Conservation (phyloP, 2,329 filamentous ascomycete species). For the Aspergillus quadrilineatus region DNA sequence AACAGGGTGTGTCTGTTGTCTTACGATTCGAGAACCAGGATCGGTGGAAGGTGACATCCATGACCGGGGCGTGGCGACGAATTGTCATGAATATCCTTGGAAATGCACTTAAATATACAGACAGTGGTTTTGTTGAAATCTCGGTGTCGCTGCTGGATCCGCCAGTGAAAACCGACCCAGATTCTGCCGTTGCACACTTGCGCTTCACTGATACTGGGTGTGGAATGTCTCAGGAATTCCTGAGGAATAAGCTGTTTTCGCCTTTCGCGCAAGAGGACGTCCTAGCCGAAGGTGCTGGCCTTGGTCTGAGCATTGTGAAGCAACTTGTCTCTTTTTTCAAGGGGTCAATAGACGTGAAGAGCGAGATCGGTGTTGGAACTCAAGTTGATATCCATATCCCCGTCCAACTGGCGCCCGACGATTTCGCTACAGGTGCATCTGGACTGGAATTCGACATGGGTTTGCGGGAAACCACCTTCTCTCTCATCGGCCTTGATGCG, state of each 20-base stretch:
- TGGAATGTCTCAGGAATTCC: conserved; percentile 63
- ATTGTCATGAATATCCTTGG: conserved; percentile 35
- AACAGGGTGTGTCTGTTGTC: conserved; percentile 17
- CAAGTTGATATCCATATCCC: conserved; percentile 28
- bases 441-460: neutral
- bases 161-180: conserved; percentile 5
- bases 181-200: conserved; percentile 25
- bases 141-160: conserved; percentile 14
- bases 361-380: conserved; percentile 25
- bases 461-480: conserved; percentile 5
- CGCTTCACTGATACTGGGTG: conserved; percentile 61
- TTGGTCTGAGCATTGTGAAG: conserved; percentile 63
- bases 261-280: conserved; percentile 63
- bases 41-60: conserved; percentile 25
- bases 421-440: neutral
- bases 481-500: conserved; percentile 27
- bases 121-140: conserved; percentile 24
- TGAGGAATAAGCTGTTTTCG: conserved; percentile 57
- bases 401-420: conserved; percentile 5
- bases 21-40: conserved; percentile 17
- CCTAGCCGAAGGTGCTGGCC: conserved; percentile 58
- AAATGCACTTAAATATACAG: conserved; percentile 34
- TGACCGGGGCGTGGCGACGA: conserved; percentile 27
- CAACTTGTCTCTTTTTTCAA: conserved; percentile 56
- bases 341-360: conserved; percentile 56